A percentile compares a stretch with the other conserved stretches of the same genome.
Conservation (phyloP, 2,329 filamentous ascomycete genomes). For the Talaromyces sp. region DNA sequence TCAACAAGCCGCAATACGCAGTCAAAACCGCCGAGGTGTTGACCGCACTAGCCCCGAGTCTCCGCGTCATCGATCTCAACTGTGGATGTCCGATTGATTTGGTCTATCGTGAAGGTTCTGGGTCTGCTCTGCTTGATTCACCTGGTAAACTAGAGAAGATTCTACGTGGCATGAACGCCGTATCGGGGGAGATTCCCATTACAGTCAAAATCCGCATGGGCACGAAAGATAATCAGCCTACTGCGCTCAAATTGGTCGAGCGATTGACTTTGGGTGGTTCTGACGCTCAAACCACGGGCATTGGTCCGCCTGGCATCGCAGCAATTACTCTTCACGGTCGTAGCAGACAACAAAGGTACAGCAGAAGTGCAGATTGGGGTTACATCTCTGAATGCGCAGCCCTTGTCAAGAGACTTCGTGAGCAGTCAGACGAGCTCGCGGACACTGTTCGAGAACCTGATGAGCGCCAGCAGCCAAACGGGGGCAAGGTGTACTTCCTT, state of each 20-base stretch:
- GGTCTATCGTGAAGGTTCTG: constrained; percentile 80
- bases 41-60: constrained; percentile 68
- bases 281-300: constrained; percentile 62
- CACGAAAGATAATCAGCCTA: constrained; percentile 73
- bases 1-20: constrained; percentile 85
- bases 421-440: constrained; percentile 58
- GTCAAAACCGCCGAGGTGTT: constrained; percentile 83
- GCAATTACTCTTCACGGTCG: constrained; percentile 95
- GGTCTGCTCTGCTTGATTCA: constrained; percentile 85
- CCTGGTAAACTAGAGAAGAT: constrained; percentile 89
- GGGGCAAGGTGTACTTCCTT: constrained; percentile 78
- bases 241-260: constrained; percentile 74
- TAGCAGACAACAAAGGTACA: constrained; percentile 91
- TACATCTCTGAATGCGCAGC: constrained; percentile 90
- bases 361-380: constrained; percentile 83
- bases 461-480: constrained; percentile 64
- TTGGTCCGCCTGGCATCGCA: constrained; percentile 76
- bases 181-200: constrained; percentile 85
- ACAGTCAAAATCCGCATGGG: constrained; percentile 94
- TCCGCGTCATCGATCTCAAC: constrained; percentile 91
- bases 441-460: constrained; percentile 80
- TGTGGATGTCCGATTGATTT: constrained; percentile 97
- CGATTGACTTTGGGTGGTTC: constrained; percentile 74
- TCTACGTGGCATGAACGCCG: constrained; percentile 89
- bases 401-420: constrained; percentile 75